Conservation (phyloP, 768 basidiomycete genomes). For the Coprinopsis strossmayeri region DNA sequence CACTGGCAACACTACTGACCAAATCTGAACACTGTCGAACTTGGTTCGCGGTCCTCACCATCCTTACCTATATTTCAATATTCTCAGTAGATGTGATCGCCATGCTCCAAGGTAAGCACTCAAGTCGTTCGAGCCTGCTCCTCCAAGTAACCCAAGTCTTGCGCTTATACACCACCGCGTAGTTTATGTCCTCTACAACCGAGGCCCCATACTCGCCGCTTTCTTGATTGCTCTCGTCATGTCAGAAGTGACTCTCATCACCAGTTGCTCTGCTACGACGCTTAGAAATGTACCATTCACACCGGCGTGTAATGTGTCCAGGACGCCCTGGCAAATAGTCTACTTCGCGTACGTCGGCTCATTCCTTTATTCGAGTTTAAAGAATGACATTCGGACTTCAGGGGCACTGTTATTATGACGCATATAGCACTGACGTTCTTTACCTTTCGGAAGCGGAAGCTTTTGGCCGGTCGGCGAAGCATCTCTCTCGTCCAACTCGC, state of each 20-base stretch:
- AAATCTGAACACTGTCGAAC: background rate
- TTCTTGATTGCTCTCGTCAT: conserved; percentile 4
- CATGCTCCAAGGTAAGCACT: background rate
- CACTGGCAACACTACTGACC: background rate
- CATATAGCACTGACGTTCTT: conserved; percentile 3
- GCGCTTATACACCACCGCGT: background rate
- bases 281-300: conserved; percentile 5
- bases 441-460: background rate
- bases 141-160: background rate
- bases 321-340: conserved; percentile 2
- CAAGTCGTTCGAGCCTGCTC: too few relatives aligned
- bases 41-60: background rate
- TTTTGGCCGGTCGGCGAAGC: conserved; percentile 1
- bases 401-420: conserved; percentile 1
- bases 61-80: background rate
- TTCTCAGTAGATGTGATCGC: conserved; percentile 3
- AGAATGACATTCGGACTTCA: background rate
- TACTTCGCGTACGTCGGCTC: conserved; percentile 5
- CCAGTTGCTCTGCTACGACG: conserved; percentile 1
- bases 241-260: conserved; percentile 5
- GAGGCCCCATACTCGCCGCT: conserved; percentile 1
- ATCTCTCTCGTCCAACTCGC: background rate
- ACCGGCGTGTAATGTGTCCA: conserved; percentile 1
- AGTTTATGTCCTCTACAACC: conserved; percentile 7
- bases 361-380: background rate